Evolutionary conservation across 768 basidiomycete species (phyloP), one percentile per base, ranked within the genome.

Genomic region (Suillus bovinus): DNA sequence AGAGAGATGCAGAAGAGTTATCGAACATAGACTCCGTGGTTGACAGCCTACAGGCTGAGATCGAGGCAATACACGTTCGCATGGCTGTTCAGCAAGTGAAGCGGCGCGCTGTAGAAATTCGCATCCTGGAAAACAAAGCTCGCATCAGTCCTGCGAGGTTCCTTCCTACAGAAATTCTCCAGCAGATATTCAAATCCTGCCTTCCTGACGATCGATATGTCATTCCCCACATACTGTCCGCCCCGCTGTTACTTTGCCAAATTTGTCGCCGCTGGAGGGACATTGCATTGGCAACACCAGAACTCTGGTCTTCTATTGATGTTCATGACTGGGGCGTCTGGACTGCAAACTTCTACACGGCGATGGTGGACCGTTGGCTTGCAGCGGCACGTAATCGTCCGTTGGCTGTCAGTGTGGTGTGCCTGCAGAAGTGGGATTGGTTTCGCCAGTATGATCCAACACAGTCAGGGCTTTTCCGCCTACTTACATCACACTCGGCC

Each of bases 211-310:
- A 60, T 13, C 58, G 58, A 20, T 76, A 68, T 58, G n/a, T 68
- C 59, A 58, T 64, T 4, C 76, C 74, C 2, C 41, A 66, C 27
- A 53, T 59, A 7, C 63, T 36, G 54, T 61, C 65, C 7, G 73
- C 74, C 33, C 77, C 77, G 4, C 60, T 78, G 9, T 60, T 77
- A 42, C 71, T 78, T 42, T 69, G 73, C 1, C 76, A 69, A 22
- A 67, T 76, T 33, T 76, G 75, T 62, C 74, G 67, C 20, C 67
- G 74, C 29, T 76, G 75, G 75, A 65, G 75, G 47, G 53, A 34
- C 7, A 66, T 78, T 60, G 67, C 60, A 24, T 67, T 70, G 17
- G 62, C 66, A 5, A 71, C 77, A 2, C 72, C 77, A 4, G 71
- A 75, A 59, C 60, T 76, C 1, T 76, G 75, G 75, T 65, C 72